Conservation (phyloP, 169 alveolate species). For the Neospora caninum region DNA sequence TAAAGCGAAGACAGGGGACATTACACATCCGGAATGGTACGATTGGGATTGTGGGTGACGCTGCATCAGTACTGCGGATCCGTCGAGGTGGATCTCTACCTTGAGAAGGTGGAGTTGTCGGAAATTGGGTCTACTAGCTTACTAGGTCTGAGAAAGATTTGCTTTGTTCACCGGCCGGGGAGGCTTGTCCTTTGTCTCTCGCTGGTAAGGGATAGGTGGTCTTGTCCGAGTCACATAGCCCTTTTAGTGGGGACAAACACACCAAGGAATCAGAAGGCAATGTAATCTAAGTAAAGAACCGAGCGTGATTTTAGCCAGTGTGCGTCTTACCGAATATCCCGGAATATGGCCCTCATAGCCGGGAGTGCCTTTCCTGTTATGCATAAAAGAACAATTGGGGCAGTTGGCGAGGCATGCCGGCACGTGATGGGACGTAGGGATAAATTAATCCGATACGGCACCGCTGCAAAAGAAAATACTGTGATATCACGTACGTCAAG, state of each 20-base stretch:
- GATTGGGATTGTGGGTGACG: no score
- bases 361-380: constrained; percentile 21
- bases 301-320: neutral
- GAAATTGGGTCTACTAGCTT: neutral
- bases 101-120: no score
- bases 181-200: neutral
- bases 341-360: constrained; percentile 29
- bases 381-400: neutral
- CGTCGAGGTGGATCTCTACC: neutral
- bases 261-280: no score
- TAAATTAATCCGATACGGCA: neutral
- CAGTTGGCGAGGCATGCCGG: neutral
- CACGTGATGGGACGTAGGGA: neutral
- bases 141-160: constrained; percentile 2
- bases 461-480: neutral
- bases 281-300: no score
- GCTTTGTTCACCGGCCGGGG: constrained; percentile 28
- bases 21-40: no score
- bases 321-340: constrained; percentile 1
- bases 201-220: neutral
- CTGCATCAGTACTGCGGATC: no score
- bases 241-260: neutral
- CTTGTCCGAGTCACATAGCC: neutral
- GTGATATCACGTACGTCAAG: neutral
- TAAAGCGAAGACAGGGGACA: neutral